A percentile compares a stretch with the other conserved stretches of the same genome.
These are phyloP conservation scores for Corymbia citriodora DNA, from an alignment of 441 rosid species.

Conservation along the genomic window DNA sequence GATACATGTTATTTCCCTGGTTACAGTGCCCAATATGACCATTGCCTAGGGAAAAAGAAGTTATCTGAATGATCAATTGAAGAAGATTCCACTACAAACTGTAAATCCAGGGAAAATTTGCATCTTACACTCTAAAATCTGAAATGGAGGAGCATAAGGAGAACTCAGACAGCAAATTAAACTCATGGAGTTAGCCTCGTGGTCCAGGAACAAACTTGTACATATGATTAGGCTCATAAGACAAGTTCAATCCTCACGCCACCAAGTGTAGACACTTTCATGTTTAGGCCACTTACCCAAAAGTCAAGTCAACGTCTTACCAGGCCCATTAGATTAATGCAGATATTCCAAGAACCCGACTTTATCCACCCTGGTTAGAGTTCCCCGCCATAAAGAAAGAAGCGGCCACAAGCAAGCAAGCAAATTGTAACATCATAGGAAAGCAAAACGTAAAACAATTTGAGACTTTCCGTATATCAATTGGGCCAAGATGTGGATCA, in stretches of 20 bases:
- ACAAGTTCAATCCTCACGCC: neutral
- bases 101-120: neutral
- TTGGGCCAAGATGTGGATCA: neutral
- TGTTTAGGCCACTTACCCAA: neutral
- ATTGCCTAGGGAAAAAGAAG: slow-evolving; percentile 44
- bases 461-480: neutral
- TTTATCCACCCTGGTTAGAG: neutral
- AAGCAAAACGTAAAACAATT: neutral
- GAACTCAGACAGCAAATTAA: neutral
- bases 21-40: slow-evolving; percentile 87
- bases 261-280: neutral
- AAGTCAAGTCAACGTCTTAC: neutral
- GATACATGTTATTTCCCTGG: slow-evolving; percentile 99
- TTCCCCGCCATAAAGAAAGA: neutral
- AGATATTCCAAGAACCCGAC: neutral
- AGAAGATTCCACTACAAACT: neutral
- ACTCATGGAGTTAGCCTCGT: neutral
- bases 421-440: neutral
- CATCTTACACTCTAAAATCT: neutral
- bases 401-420: neutral
- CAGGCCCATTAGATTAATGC: neutral
- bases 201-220: neutral
- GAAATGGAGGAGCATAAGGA: neutral
- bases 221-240: neutral
- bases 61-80: neutral